These are phyloP conservation scores for Penicillium coprophilum DNA, from an alignment of 495 filamentous ascomycete genomes.

Conservation along the genomic window DNA sequence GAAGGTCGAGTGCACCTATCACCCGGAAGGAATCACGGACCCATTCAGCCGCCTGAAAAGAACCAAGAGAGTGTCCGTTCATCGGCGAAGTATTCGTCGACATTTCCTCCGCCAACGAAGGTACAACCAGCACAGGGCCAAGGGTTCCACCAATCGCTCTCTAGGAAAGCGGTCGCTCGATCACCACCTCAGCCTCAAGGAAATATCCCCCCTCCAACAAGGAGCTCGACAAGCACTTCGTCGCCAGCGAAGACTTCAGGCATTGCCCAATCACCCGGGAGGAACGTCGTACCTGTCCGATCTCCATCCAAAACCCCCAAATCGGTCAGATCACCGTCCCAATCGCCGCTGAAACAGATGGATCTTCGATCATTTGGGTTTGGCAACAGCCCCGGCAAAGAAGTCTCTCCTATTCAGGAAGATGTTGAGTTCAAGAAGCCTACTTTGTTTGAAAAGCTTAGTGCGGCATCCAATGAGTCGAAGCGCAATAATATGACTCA, in stretches of 20 bases:
- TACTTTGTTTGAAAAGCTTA: constrained; percentile 2
- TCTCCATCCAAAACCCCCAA: not conserved
- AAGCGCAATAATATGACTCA: not conserved
- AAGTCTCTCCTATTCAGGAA: constrained; percentile 4
- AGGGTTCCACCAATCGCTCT: not conserved
- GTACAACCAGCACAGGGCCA: not conserved
- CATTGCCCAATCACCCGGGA: not conserved
- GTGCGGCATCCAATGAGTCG: constrained; percentile 4
- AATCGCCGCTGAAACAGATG: constrained; percentile 5
- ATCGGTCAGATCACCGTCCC: not conserved
- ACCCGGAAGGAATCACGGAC: not conserved
- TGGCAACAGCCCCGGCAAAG: not conserved
- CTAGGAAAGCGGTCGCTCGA: not conserved
- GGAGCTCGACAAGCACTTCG: not conserved
- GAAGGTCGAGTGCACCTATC: not conserved
- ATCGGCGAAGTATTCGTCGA: not conserved
- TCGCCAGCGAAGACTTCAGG: not conserved
- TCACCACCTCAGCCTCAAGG: not conserved
- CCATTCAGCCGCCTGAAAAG: not conserved
- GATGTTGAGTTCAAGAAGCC: constrained; percentile 10
- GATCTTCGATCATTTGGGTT: constrained; percentile 3
- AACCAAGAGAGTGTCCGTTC: not conserved
- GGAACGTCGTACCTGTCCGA: not conserved
- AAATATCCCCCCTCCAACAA: not conserved
- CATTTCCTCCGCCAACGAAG: constrained; percentile 1